Conservation (phyloP, 1,284 basidiomycete genomes). For the Moesziomyces sp. region DNA sequence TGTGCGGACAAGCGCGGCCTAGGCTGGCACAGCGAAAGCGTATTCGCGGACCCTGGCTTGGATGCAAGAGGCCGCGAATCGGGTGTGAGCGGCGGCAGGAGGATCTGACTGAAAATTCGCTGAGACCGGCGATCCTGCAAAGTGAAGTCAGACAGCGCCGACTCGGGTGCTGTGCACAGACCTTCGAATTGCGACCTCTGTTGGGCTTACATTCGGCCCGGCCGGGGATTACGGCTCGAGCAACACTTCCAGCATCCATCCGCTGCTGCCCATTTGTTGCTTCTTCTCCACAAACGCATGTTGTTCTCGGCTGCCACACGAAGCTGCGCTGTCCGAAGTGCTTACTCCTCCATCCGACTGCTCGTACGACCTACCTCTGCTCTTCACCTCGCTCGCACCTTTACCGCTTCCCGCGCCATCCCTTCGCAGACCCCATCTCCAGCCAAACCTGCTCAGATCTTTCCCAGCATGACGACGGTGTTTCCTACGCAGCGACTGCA, state of each 20-base stretch:
- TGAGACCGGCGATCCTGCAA: constrained; percentile 5
- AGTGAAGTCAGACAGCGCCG: constrained; percentile 9
- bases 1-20: too few relatives aligned
- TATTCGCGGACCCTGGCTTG: too few relatives aligned
- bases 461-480: constrained; percentile 49
- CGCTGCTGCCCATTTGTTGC: neutral
- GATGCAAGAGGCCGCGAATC: too few relatives aligned
- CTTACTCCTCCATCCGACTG: neutral
- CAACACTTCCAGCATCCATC: neutral
- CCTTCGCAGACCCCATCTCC: neutral
- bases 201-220: neutral
- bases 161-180: constrained; percentile 9
- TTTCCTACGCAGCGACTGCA: constrained; percentile 70
- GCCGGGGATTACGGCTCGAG: neutral
- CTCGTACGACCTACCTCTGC: neutral
- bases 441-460: constrained; percentile 26
- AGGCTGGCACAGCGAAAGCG: too few relatives aligned
- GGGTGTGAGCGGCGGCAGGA: too few relatives aligned
- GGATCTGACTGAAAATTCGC: too few relatives aligned
- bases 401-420: constrained; percentile 2
- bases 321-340: constrained; percentile 1
- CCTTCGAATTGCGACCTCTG: neutral
- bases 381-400: constrained; percentile 5
- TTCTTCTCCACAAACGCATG: constrained; percentile 15
- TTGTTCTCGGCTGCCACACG: constrained; percentile 27